Evolutionary conservation across 768 basidiomycete genomes (phyloP).

Genomic region (Kwoniella europaea): DNA sequence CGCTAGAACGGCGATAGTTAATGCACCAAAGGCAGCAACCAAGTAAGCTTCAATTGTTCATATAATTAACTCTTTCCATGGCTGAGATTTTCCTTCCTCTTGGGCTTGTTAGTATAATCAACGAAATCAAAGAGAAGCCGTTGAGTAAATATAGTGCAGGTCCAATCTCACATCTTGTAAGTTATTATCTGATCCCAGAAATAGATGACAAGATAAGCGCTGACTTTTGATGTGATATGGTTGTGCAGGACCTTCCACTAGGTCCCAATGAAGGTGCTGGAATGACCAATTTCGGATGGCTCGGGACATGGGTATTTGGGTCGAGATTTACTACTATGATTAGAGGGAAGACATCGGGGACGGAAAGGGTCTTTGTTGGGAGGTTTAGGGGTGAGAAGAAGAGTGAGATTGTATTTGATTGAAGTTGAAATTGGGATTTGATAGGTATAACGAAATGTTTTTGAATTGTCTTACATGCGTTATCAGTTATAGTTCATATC

Average conservation of each 20-base stretch:
- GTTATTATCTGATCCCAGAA: slow-evolving; percentile 58
- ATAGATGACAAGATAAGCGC: not conserved
- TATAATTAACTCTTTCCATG: no score
- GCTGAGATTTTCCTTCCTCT: no score
- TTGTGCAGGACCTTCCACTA: slow-evolving; percentile 32
- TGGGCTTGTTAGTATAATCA: slow-evolving; percentile 30
- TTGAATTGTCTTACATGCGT: no score
- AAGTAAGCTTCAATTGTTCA: slow-evolving; percentile 30
- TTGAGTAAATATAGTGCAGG: slow-evolving; percentile 59
- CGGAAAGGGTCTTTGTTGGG: slow-evolving; percentile 72
- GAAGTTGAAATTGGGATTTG: not conserved
- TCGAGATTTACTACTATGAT: slow-evolving; percentile 93
- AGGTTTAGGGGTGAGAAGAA: slow-evolving; percentile 63
- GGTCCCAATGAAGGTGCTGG: slow-evolving; percentile 37
- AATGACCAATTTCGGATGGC: slow-evolving; percentile 60
- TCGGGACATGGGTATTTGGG: slow-evolving; percentile 90
- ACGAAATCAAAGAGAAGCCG: slow-evolving; percentile 34
- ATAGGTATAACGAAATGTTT: no score
- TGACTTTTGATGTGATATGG: not conserved
- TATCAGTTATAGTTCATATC: no score
- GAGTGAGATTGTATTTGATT: slow-evolving; percentile 17
- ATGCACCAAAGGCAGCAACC: slow-evolving; percentile 26
- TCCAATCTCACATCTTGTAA: slow-evolving; percentile 80
- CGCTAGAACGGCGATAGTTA: slow-evolving; percentile 29
- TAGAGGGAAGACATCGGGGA: slow-evolving; percentile 84